These are phyloP conservation scores for Scutellaria minor DNA, from an alignment of 257 asterid species.

Conservation along the genomic window DNA sequence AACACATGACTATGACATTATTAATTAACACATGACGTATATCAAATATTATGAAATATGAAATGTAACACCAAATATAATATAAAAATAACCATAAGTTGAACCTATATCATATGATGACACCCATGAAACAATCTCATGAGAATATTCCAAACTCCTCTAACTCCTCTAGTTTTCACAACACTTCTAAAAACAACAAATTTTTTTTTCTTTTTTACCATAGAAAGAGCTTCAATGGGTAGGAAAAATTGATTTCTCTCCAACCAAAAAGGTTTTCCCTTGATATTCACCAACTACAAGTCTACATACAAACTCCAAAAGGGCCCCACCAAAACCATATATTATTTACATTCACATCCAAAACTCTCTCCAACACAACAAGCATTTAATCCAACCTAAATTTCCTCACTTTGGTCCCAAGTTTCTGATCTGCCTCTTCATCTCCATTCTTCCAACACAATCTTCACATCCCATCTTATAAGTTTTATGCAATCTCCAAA, in stretches of 20 bases:
- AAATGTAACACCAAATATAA: too few species aligned
- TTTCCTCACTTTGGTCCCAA: conserved; percentile 36
- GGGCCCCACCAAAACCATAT: conserved; percentile 24
- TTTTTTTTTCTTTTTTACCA: background rate
- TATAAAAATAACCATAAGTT: too few species aligned
- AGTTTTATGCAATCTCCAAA: too few species aligned
- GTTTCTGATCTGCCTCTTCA: conserved; percentile 24
- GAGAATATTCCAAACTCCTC: too few species aligned
- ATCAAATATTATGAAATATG: too few species aligned
- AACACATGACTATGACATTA: too few species aligned
- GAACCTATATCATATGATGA: too few species aligned
- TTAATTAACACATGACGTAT: too few species aligned
- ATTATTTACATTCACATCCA: conserved; percentile 32
- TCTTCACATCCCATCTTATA: conserved; percentile 17
- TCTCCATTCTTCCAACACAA: background rate
- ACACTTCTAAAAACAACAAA: background rate
- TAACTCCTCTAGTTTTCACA: background rate
- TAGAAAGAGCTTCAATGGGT: background rate
- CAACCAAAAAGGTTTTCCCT: conserved; percentile 40
- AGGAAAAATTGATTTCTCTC: conserved; percentile 37
- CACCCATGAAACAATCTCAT: too few species aligned
- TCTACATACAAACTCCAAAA: conserved; percentile 26
- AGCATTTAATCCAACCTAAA: conserved; percentile 51
- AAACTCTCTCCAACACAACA: conserved; percentile 27
- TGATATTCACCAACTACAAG: conserved; percentile 48